phyloP scores from a whole-genome alignment of 2,329 filamentous ascomycete species.

The Talaromyces sp. region DNA sequence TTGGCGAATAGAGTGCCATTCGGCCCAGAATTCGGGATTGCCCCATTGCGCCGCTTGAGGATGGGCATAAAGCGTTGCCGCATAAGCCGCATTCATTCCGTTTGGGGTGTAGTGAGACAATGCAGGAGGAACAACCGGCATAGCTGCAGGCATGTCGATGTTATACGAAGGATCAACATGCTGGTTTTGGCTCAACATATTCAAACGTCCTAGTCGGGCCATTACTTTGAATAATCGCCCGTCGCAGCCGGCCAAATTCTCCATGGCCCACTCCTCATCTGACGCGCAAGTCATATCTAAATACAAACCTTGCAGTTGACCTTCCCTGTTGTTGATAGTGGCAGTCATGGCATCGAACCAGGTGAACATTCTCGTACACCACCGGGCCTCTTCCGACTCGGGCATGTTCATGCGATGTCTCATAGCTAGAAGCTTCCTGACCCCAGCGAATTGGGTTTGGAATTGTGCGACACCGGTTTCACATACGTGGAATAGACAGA shows the following conservation, averaged over 20 bases:
- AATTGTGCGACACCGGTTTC: slow-evolving; percentile 92
- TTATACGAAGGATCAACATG: slow-evolving; percentile 31
- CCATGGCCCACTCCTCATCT: slow-evolving; percentile 67
- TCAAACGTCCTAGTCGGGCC: slow-evolving; percentile 76
- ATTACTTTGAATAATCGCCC: slow-evolving; percentile 82
- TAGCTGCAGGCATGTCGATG: slow-evolving; percentile 25
- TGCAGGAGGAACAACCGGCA: slow-evolving; percentile 32
- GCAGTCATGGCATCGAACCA: slow-evolving; percentile 93
- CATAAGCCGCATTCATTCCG: slow-evolving; percentile 33
- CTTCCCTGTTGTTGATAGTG: slow-evolving; percentile 86
- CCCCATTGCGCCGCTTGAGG: slow-evolving; percentile 7
- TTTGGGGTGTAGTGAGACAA: slow-evolving; percentile 35
- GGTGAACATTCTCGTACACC: slow-evolving; percentile 91
- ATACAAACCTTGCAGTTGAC: slow-evolving; percentile 65
- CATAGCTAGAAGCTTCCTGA: slow-evolving; percentile 82
- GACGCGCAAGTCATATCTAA: slow-evolving; percentile 63
- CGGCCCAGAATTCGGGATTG: slow-evolving; percentile 65
- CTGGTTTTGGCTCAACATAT: slow-evolving; percentile 71
- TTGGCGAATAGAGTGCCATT: slow-evolving; percentile 77
- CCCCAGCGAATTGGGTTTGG: slow-evolving; percentile 86
- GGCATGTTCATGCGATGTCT: slow-evolving; percentile 60
- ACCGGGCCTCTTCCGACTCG: slow-evolving; percentile 64
- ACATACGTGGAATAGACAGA: slow-evolving; percentile 90
- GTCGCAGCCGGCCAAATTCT: slow-evolving; percentile 86
- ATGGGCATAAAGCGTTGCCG: slow-evolving; percentile 4